Evolutionary conservation across 2,329 filamentous ascomycete genomes (phyloP).

Genomic region (Colletotrichum navitas): DNA sequence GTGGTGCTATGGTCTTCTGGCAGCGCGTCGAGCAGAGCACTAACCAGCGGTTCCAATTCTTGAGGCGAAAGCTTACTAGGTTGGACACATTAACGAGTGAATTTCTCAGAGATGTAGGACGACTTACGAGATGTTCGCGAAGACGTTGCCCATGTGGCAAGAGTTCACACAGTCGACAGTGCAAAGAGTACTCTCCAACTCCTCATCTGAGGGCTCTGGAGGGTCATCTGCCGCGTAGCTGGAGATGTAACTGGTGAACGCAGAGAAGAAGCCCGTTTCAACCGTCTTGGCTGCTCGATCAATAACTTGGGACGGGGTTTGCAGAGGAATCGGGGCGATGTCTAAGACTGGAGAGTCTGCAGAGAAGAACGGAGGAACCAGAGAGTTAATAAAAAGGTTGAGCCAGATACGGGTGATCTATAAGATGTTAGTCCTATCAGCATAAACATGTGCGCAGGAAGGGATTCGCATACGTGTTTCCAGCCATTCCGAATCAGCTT

Average conservation of each 20-base stretch:
- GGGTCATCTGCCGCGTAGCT: slow-evolving; percentile 98
- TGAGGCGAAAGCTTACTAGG: slow-evolving; percentile 55
- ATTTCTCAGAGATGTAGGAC: background rate
- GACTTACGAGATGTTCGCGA: slow-evolving; percentile 83
- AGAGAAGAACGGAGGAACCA: slow-evolving; percentile 85
- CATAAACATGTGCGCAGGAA: background rate
- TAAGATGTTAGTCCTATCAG: slow-evolving; percentile 53
- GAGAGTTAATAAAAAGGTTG: slow-evolving; percentile 95
- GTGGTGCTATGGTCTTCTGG: slow-evolving; percentile 83
- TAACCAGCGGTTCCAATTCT: slow-evolving; percentile 61
- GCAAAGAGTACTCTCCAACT: slow-evolving; percentile 93
- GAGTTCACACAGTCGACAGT: slow-evolving; percentile 95
- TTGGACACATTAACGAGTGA: slow-evolving; percentile 27
- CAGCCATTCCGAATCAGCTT: slow-evolving; percentile 80
- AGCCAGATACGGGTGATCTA: slow-evolving; percentile 92
- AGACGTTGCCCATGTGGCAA: slow-evolving; percentile 85
- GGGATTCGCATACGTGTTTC: slow-evolving; percentile 72
- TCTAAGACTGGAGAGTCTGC: slow-evolving; percentile 73
- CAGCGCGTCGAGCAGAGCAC: slow-evolving; percentile 83
- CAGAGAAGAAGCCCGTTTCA: slow-evolving; percentile 91
- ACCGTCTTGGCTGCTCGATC: slow-evolving; percentile 83
- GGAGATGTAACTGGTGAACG: slow-evolving; percentile 96
- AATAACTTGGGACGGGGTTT: slow-evolving; percentile 91
- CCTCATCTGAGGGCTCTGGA: slow-evolving; percentile 96
- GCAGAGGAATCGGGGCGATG: slow-evolving; percentile 86